These are phyloP conservation scores for Centrapalus pauciflorus DNA, from an alignment of 129 eudicot genomes.

Conservation along the genomic window DNA sequence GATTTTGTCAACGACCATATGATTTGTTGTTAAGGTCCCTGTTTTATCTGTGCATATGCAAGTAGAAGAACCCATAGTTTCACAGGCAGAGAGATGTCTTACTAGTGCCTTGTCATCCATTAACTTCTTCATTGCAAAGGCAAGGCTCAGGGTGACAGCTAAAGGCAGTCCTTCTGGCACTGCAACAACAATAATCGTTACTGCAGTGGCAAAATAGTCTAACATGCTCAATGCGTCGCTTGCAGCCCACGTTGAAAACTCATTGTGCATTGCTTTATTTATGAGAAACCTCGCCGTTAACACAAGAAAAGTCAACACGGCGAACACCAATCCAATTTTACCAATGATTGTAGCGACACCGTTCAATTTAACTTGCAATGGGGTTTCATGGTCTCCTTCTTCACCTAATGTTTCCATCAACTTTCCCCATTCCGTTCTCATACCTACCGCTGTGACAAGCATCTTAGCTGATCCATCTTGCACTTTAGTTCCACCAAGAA, in stretches of 20 bases:
- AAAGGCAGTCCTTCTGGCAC: constrained; percentile 95
- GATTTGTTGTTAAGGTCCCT: constrained; percentile 91
- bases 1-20: constrained; percentile 74
- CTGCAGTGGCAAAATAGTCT: constrained; percentile 80
- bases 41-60: constrained; percentile 89
- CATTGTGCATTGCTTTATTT: constrained; percentile 50
- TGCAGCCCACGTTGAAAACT: constrained; percentile 65
- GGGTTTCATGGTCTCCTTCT: constrained; percentile 93
- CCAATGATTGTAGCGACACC: constrained; percentile 96
- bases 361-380: constrained; percentile 85
- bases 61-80: constrained; percentile 94
- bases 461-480: constrained; percentile 89
- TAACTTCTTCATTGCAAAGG: constrained; percentile 90
- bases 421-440: constrained; percentile 98
- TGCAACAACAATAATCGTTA: constrained; percentile 91
- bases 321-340: constrained; percentile 64
- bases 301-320: constrained; percentile 73
- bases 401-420: constrained; percentile 83
- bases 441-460: constrained; percentile 95
- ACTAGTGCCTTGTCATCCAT: constrained; percentile 84
- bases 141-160: constrained; percentile 94
- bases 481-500: constrained; percentile 81
- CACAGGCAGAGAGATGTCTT: constrained; percentile 89
- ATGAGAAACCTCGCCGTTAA: constrained; percentile 53
- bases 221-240: constrained; percentile 64